A percentile compares a stretch with the other conserved stretches of the same genome.
Conservation (phyloP, 768 basidiomycete species). For the Collybiopsis luxurians region DNA sequence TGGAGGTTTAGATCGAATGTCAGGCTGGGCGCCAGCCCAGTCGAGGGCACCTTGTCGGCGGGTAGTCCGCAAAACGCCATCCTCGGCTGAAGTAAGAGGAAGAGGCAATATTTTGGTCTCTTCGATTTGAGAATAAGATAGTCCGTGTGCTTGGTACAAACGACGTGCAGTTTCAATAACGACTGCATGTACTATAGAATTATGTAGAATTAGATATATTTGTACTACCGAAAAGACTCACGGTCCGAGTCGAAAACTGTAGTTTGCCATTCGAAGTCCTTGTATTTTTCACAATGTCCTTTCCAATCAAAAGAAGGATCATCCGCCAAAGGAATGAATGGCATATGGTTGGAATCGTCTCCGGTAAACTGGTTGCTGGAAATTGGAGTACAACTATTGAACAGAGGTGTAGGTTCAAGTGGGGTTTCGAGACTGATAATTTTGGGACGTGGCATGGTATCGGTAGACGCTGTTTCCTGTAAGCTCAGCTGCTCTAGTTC, state of each 20-base stretch:
- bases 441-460: not conserved
- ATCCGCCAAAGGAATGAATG: conserved; percentile 63
- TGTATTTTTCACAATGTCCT: conserved; percentile 40
- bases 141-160: conserved; percentile 32
- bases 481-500: not conserved
- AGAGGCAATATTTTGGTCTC: conserved; percentile 43
- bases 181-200: conserved; percentile 44
- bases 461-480: not conserved
- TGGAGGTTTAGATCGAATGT: not conserved
- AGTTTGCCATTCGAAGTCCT: conserved; percentile 49
- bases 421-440: not conserved
- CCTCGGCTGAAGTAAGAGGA: conserved; percentile 15
- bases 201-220: not conserved
- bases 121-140: conserved; percentile 48
- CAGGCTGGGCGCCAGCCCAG: not conserved
- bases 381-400: conserved; percentile 41
- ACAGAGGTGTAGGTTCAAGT: not conserved
- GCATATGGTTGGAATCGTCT: conserved; percentile 56
- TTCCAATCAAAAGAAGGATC: conserved; percentile 48
- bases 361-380: conserved; percentile 46
- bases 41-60: conserved; percentile 10
- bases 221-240: conserved; percentile 19
- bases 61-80: conserved; percentile 23
- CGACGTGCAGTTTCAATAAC: conserved; percentile 44
- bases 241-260: conserved; percentile 35